Evolutionary conservation across 179 eudicot genomes (phyloP).

Genomic region (Amaranthus tricolor): DNA sequence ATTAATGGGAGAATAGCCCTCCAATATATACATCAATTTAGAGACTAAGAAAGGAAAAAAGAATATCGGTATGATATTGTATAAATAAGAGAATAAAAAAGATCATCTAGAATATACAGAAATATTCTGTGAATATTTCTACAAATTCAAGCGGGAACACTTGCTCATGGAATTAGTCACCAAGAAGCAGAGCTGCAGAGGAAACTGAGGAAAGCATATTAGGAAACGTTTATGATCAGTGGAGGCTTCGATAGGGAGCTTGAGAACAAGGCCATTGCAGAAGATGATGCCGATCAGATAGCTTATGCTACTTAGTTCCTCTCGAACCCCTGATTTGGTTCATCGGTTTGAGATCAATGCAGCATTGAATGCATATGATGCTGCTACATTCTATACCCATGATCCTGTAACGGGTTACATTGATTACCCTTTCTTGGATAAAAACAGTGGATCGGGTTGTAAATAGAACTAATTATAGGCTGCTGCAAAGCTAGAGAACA

Average conservation of each 20-base stretch:
- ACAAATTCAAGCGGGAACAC: slow-evolving; percentile 72
- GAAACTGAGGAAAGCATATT: slow-evolving; percentile 48
- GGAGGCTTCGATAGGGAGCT: slow-evolving; percentile 65
- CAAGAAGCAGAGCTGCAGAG: slow-evolving; percentile 48
- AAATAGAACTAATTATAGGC: not conserved
- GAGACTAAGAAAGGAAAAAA: no score
- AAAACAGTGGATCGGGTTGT: slow-evolving; percentile 2
- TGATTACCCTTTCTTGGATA: slow-evolving; percentile 64
- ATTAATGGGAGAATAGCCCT: no score
- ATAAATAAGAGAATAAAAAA: no score
- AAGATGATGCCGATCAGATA: slow-evolving; percentile 75
- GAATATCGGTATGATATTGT: no score
- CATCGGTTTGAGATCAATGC: slow-evolving; percentile 63
- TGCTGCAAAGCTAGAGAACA: not conserved
- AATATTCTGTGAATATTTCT: no score
- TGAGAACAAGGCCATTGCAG: slow-evolving; percentile 57
- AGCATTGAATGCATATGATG: slow-evolving; percentile 47
- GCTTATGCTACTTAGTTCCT: slow-evolving; percentile 69
- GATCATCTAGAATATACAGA: no score
- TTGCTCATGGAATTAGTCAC: slow-evolving; percentile 40
- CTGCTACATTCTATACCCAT: slow-evolving; percentile 63
- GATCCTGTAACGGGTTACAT: slow-evolving; percentile 85
- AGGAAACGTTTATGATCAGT: slow-evolving; percentile 63
- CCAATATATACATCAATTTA: no score
- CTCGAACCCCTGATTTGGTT: slow-evolving; percentile 83